A percentile compares a stretch with the other conserved stretches of the same genome.
Evolutionary conservation across 352 stramenopile genomes (phyloP).

Genomic region (Phytophthora foliorum): DNA sequence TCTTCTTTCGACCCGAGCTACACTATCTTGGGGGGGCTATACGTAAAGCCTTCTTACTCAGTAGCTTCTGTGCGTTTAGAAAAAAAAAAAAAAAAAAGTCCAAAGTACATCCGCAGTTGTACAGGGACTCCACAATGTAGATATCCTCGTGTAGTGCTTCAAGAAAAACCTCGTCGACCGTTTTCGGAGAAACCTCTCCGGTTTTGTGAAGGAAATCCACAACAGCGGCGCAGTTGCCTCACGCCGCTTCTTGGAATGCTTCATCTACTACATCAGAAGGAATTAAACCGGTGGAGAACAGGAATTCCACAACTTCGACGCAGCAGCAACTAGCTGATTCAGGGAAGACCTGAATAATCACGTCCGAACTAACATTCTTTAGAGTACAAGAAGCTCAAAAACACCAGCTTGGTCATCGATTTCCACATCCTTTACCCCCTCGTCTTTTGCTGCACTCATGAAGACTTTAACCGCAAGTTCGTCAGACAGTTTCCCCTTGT

Average conservation of each 20-base stretch:
- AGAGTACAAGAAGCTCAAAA: slow-evolving; percentile 2
- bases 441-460: not conserved
- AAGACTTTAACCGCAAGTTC: not conserved
- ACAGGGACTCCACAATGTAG: not conserved
- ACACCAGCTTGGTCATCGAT: slow-evolving; percentile 7
- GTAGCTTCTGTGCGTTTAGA: not conserved
- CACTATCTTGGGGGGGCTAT: not conserved
- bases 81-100: too few species aligned
- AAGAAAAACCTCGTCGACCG: not conserved
- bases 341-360: not conserved
- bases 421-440: not conserved
- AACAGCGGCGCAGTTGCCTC: not conserved
- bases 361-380: not conserved
- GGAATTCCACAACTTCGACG: slow-evolving; percentile 6
- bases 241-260: not conserved
- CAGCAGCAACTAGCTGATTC: not conserved
- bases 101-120: slow-evolving; percentile 8
- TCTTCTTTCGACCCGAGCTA: not conserved
- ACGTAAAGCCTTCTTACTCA: slow-evolving; percentile 5
- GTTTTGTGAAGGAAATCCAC: slow-evolving; percentile 1
- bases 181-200: not conserved
- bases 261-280: slow-evolving; percentile 8
- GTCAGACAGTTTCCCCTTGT: not conserved
- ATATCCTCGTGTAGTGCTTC: not conserved
- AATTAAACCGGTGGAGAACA: not conserved